These are phyloP conservation scores for Cercospora beticola DNA, from an alignment of 2,329 filamentous ascomycete species.

Conservation along the genomic window DNA sequence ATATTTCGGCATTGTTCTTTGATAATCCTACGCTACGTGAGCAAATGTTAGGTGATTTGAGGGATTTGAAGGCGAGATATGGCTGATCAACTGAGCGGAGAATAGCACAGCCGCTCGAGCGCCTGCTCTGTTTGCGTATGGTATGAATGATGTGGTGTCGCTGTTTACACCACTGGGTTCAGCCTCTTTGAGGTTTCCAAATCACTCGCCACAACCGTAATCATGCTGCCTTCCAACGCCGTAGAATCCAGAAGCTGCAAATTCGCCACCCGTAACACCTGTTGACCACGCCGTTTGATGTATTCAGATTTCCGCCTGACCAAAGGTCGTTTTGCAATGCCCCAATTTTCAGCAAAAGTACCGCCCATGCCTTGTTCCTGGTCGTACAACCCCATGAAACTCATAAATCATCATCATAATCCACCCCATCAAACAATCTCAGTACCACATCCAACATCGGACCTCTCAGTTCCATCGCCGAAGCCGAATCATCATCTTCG, in stretches of 20 bases:
- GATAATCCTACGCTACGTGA: neutral
- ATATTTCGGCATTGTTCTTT: neutral
- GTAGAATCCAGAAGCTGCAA: no score
- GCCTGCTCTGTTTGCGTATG: neutral
- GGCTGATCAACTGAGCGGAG: neutral
- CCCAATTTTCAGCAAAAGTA: neutral
- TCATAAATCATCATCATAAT: constrained; percentile 40
- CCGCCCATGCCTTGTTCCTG: neutral
- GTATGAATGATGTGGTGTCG: no score
- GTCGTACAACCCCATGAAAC: neutral
- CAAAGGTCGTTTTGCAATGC: no score
- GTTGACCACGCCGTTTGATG: no score
- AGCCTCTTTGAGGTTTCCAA: no score
- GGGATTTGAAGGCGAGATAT: neutral
- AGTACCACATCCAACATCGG: constrained; percentile 50
- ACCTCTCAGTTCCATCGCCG: constrained; percentile 39
- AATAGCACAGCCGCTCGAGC: neutral
- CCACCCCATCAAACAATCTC: constrained; percentile 47
- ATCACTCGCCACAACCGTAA: no score
- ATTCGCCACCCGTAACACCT: no score
- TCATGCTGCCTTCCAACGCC: no score
- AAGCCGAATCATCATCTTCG: constrained; percentile 41
- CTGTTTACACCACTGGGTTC: no score
- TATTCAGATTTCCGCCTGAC: no score
- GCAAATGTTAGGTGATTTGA: neutral